phyloP scores from a whole-genome alignment of 108 stramenopile genomes.

The Cyclostephanos invisitatus region DNA sequence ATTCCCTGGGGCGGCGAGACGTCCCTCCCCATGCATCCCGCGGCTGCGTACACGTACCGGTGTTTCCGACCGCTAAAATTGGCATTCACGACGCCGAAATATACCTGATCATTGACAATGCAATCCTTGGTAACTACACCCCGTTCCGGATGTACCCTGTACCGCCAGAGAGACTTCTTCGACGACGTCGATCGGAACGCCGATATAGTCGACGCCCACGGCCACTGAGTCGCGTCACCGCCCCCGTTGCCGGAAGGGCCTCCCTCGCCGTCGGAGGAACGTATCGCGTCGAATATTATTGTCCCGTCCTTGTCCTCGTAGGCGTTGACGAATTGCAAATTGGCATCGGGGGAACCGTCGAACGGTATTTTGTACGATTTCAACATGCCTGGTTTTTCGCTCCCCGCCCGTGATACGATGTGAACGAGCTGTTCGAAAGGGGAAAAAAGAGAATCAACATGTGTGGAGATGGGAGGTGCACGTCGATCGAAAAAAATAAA shows the following conservation, averaged over 20 bases:
- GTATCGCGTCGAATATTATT: conserved; percentile 77
- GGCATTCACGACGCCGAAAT: conserved; percentile 76
- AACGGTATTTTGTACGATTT: conserved; percentile 66
- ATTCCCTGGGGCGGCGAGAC: conserved; percentile 84
- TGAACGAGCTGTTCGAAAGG: conserved; percentile 53
- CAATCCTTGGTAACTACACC: conserved; percentile 61
- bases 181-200: conserved; percentile 56
- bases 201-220: conserved; percentile 64
- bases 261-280: conserved; percentile 46
- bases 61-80: conserved; percentile 61
- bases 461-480: not conserved
- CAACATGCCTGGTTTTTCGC: conserved; percentile 34
- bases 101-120: conserved; percentile 62
- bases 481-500: not conserved
- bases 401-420: conserved; percentile 61
- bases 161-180: conserved; percentile 72
- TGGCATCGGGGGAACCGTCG: conserved; percentile 66
- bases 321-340: conserved; percentile 77
- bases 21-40: conserved; percentile 58
- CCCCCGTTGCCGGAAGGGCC: not conserved
- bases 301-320: conserved; percentile 70
- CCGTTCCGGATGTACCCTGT: conserved; percentile 51
- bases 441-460: not conserved
- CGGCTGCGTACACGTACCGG: conserved; percentile 67
- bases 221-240: conserved; percentile 47